Evolutionary conservation across 2,329 filamentous ascomycete species (phyloP).

Genomic region (Knufia petricola): DNA sequence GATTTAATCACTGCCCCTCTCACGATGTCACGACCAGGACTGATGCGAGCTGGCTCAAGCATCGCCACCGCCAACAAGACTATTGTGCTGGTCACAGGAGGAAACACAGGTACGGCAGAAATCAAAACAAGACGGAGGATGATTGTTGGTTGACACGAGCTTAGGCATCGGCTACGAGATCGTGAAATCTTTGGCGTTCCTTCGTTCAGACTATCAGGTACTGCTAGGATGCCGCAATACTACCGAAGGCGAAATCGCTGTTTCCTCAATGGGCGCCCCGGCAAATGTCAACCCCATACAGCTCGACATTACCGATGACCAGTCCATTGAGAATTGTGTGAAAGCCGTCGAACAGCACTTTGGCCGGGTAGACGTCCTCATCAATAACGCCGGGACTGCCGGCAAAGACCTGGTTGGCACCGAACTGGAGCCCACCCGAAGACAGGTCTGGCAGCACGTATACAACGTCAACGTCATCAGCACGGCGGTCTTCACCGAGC

Average conservation of each 20-base stretch:
- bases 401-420: conserved; percentile 13
- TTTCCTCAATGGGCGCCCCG: conserved; percentile 18
- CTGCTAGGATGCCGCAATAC: conserved; percentile 27
- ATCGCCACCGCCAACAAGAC: conserved; percentile 13
- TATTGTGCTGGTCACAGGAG: conserved; percentile 20
- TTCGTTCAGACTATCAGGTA: conserved; percentile 28
- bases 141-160: neutral
- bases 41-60: conserved; percentile 5
- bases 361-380: conserved; percentile 28
- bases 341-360: conserved; percentile 26
- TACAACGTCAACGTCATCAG: conserved; percentile 23
- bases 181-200: conserved; percentile 23
- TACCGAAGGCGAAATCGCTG: conserved; percentile 30
- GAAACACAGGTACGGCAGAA: neutral
- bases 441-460: conserved; percentile 20
- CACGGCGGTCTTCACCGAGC: conserved; percentile 18
- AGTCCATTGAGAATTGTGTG: conserved; percentile 27
- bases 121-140: neutral
- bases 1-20: too few species aligned
- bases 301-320: conserved; percentile 28
- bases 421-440: conserved; percentile 7
- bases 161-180: conserved; percentile 22
- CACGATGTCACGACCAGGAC: conserved; percentile 1
- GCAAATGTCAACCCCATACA: conserved; percentile 25
- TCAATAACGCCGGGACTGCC: conserved; percentile 29